phyloP scores from a whole-genome alignment of 2,329 filamentous ascomycete genomes.

The Fusarium odoratissimum region DNA sequence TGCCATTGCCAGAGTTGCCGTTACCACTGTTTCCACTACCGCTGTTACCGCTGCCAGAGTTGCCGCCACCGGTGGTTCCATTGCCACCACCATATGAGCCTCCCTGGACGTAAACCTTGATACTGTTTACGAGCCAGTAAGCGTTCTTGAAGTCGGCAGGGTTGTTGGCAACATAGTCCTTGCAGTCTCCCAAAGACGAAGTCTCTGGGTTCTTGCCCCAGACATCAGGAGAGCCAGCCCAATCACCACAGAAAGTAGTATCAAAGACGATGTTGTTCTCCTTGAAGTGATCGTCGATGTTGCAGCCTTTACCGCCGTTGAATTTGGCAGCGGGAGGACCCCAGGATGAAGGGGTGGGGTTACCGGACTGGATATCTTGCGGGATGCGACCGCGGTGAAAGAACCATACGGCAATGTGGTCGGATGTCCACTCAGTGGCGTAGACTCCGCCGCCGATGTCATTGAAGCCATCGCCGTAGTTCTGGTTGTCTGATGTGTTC shows the following conservation, averaged over 20 bases:
- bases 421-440: constrained; percentile 79
- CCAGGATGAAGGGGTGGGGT: constrained; percentile 76
- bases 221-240: constrained; percentile 73
- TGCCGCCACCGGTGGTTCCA: constrained; percentile 6
- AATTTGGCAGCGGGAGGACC: constrained; percentile 76
- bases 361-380: constrained; percentile 67
- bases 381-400: constrained; percentile 77
- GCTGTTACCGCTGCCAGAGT: background rate
- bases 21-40: background rate
- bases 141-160: constrained; percentile 76
- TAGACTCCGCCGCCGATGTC: constrained; percentile 75
- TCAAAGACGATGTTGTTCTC: constrained; percentile 83
- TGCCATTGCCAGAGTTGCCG: background rate
- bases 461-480: constrained; percentile 79
- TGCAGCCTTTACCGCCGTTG: constrained; percentile 71
- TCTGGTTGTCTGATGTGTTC: constrained; percentile 60
- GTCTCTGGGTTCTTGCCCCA: constrained; percentile 72
- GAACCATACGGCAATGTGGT: constrained; percentile 82
- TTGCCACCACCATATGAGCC: constrained; percentile 2
- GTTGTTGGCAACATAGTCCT: constrained; percentile 77
- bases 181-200: constrained; percentile 73
- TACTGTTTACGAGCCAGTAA: constrained; percentile 81
- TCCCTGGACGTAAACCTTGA: constrained; percentile 68
- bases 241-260: constrained; percentile 88
- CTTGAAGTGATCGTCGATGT: constrained; percentile 77